Conservation (phyloP, 1,284 basidiomycete genomes). For the Irpex sp. region DNA sequence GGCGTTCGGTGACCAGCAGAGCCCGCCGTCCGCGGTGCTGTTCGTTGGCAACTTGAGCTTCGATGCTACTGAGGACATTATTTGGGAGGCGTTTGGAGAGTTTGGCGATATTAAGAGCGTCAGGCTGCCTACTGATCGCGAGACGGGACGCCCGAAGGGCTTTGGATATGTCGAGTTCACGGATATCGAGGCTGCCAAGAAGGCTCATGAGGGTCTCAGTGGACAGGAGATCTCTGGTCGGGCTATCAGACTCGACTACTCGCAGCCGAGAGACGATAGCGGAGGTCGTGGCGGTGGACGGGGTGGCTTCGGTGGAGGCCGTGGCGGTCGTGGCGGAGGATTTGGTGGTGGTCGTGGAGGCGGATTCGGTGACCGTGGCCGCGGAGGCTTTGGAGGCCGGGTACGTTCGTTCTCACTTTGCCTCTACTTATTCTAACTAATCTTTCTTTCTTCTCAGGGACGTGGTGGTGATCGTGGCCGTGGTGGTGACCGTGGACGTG, state of each 20-base stretch:
- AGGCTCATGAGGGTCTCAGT: constrained; percentile 70
- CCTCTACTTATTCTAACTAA: background rate
- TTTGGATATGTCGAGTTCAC: constrained; percentile 97
- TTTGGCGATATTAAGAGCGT: constrained; percentile 89
- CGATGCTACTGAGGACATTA: constrained; percentile 74
- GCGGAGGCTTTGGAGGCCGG: constrained; percentile 36
- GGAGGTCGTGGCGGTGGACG: constrained; percentile 48
- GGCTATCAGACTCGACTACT: constrained; percentile 83
- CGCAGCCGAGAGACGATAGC: constrained; percentile 74
- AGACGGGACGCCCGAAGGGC: constrained; percentile 89
- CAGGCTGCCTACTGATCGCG: constrained; percentile 90
- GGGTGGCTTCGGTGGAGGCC: constrained; percentile 38
- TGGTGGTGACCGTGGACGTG: constrained; percentile 37
- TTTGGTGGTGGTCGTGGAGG: constrained; percentile 42
- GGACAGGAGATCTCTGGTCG: constrained; percentile 86
- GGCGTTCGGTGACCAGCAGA: constrained; percentile 70
- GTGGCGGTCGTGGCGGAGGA: constrained; percentile 37
- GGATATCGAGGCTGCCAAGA: constrained; percentile 77
- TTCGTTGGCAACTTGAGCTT: constrained; percentile 94
- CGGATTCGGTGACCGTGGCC: constrained; percentile 39
- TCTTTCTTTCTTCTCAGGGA: constrained; percentile 8
- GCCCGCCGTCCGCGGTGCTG: constrained; percentile 73
- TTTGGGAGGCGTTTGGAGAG: constrained; percentile 93
- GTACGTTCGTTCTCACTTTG: constrained; percentile 13
- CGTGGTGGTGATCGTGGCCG: constrained; percentile 30